Evolutionary conservation across 169 alveolate species (phyloP).

Genomic region (Amoebophrya sp.): DNA sequence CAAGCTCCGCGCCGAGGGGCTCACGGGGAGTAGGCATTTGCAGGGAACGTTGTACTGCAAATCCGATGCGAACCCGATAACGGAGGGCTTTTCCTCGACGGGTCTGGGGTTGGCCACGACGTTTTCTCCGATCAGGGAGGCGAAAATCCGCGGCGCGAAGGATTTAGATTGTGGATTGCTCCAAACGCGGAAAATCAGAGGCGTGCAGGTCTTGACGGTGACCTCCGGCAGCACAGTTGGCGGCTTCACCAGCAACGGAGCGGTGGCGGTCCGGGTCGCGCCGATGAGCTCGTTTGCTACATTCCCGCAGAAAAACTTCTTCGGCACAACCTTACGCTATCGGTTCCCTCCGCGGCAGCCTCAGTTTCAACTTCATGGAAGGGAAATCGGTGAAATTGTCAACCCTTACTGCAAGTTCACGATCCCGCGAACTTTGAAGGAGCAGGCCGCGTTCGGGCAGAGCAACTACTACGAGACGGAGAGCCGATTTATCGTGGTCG

Average conservation of each 20-base stretch:
- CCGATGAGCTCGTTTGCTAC: not conserved
- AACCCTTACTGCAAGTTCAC: not conserved
- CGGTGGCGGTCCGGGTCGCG: slow-evolving; percentile 12
- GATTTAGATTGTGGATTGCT: not conserved
- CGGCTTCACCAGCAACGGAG: not conserved
- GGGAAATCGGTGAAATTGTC: not conserved
- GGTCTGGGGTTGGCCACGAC: no score
- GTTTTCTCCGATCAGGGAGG: not conserved
- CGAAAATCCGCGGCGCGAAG: not conserved
- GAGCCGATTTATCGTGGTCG: not conserved
- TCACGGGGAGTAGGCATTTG: not conserved
- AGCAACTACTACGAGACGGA: not conserved
- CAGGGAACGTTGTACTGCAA: not conserved
- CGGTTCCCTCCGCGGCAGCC: not conserved
- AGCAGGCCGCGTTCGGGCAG: slow-evolving; percentile 22
- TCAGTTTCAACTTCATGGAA: not conserved
- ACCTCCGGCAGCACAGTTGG: not conserved
- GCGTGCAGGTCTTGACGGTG: not conserved
- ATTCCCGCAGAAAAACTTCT: not conserved
- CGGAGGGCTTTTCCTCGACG: not conserved
- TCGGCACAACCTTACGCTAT: not conserved
- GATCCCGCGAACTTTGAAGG: not conserved
- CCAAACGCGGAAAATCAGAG: not conserved
- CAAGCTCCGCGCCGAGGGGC: not conserved
- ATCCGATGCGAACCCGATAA: not conserved